phyloP scores from a whole-genome alignment of 371 early-diverging fungal species.

The Zychaea mexicana region DNA sequence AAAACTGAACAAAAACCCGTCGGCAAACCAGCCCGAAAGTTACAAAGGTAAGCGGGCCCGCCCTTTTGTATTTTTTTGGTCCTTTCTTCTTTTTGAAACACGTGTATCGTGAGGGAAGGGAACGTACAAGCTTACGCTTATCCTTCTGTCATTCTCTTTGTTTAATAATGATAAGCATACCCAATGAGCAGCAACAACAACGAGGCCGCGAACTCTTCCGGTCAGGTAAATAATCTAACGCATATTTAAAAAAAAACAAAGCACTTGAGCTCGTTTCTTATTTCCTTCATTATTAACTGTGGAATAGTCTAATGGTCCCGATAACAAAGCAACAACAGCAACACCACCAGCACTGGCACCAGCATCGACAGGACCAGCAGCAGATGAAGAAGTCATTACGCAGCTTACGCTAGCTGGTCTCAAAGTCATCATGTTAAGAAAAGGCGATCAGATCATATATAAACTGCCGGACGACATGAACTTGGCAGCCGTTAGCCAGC shows the following conservation, averaged over 20 bases:
- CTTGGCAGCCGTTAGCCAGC: constrained; percentile 48
- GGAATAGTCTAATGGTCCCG: no score
- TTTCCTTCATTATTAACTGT: no score
- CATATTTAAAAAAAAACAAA: not conserved
- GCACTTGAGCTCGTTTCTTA: no score
- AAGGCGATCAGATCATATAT: constrained; percentile 64
- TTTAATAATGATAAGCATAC: not conserved
- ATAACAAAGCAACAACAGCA: not conserved
- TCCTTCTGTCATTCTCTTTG: not conserved
- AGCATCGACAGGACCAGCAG: not conserved
- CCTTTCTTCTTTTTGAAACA: not conserved
- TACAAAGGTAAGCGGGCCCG: not conserved
- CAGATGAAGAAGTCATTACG: constrained; percentile 54
- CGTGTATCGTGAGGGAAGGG: no score
- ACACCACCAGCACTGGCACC: not conserved
- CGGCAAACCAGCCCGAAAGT: not conserved
- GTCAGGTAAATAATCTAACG: not conserved
- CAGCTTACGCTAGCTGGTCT: constrained; percentile 61
- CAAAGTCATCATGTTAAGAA: constrained; percentile 61
- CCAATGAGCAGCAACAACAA: not conserved
- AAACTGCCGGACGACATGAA: constrained; percentile 65
- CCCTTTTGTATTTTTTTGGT: not conserved
- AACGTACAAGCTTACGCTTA: not conserved
- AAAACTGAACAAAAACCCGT: not conserved
- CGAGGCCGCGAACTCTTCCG: not conserved